These are phyloP conservation scores for Haplosporangium gracile DNA, from an alignment of 192 early-diverging fungal species.

Conservation along the genomic window DNA sequence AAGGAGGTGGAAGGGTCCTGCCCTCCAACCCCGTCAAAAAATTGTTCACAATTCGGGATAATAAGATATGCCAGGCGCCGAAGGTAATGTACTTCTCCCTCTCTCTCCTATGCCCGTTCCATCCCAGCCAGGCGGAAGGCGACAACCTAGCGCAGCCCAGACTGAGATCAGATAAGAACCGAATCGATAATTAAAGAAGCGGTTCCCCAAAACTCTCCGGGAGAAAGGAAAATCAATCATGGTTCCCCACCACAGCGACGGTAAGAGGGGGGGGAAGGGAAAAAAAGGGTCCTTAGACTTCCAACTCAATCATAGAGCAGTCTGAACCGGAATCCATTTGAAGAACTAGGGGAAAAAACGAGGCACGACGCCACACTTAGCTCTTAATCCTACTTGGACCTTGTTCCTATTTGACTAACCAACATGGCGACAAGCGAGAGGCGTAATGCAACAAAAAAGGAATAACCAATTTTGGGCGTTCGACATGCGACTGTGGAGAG, in stretches of 20 bases:
- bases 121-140: neutral
- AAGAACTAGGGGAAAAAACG: neutral
- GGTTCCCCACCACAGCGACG: too few species aligned
- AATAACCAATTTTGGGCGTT: neutral
- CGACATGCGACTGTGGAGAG: neutral
- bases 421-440: neutral
- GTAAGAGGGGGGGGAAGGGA: neutral
- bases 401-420: neutral
- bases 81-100: neutral
- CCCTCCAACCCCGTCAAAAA: neutral
- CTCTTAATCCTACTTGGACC: too few species aligned
- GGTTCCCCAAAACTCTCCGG: neutral
- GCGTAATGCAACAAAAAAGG: neutral
- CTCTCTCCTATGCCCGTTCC: neutral
- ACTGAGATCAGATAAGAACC: conserved; percentile 27
- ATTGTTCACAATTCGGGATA: neutral
- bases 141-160: neutral
- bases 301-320: neutral
- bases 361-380: neutral
- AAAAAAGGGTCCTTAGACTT: neutral
- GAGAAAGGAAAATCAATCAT: too few species aligned
- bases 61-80: neutral
- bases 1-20: neutral
- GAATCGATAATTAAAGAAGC: conserved; percentile 10
- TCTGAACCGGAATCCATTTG: neutral